Base-by-base conservation (phyloP, 805 yeast species). In the Metschnikowia proteae region DNA sequence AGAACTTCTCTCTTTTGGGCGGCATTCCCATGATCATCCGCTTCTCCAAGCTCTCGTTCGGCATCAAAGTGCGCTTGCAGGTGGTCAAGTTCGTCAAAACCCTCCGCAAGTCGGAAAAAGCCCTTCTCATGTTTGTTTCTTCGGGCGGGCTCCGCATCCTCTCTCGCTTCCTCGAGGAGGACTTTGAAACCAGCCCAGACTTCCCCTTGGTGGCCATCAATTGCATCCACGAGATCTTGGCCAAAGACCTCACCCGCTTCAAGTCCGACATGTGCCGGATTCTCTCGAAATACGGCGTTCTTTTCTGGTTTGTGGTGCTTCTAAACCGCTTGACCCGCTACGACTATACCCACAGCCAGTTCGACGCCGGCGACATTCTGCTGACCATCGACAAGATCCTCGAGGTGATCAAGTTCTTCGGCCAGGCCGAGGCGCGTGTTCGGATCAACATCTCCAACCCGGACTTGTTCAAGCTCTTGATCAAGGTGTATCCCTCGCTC, bases 361-460 rank as follows among this genome's bases (percentile, higher is more conserved):
- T 13, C 4, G 39, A 50, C 4, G 38, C 48, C 6, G 29, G 31
- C 3, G 53, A 45, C 5, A 39, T 50, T 9, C 57, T 53, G 22
- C 9, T 31, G 13, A 39, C 50, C n/a, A 56, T 68, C 3, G 68
- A 70, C 36, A 62, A 65, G 46, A 62, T 70, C 6, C 60, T 77
- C 27, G 63, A 63, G 13, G 73, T 76, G 4, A 52, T 72, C n/a
- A 66, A 65, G 46, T 63, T 59, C 34, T 75, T 78, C 56, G 74
- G 77, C 33, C 76, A 72, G 46, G 67, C 78, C 1, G 82, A 78
- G 42, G 70, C 73, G 0, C 65, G 71, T 42, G 79, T 78, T 9
- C 60, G 79, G 45, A 51, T 60, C 23, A 65, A 65, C 46, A 68
- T 73, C 34, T 63, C 76, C 6, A 68, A 63, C 42, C 54, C 66